Evolutionary conservation across 2,329 filamentous ascomycete genomes (phyloP).

Genomic region (Orbilia javanica): DNA sequence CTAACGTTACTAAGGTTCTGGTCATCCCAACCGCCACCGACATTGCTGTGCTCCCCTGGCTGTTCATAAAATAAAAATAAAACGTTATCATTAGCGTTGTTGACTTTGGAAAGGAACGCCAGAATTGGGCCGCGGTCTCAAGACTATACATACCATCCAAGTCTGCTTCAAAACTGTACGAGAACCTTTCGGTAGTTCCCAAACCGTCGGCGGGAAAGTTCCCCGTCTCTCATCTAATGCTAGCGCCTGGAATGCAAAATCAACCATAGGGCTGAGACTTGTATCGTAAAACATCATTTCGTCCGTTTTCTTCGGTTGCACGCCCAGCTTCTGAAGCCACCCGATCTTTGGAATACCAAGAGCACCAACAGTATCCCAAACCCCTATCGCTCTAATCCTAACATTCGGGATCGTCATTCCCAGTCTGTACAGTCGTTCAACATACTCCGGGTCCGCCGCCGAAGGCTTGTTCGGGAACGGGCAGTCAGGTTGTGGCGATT

Average conservation of each 20-base stretch:
- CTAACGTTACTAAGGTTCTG: slow-evolving; percentile 46
- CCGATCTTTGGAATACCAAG: slow-evolving; percentile 68
- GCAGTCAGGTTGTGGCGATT: slow-evolving; percentile 46
- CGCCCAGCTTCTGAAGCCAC: slow-evolving; percentile 68
- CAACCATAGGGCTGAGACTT: slow-evolving; percentile 69
- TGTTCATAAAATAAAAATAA: background rate
- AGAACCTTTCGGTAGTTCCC: slow-evolving; percentile 65
- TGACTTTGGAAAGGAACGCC: background rate
- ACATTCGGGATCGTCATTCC: slow-evolving; percentile 62
- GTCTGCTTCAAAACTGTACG: slow-evolving; percentile 42
- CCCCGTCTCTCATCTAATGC: slow-evolving; percentile 72
- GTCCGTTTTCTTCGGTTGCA: slow-evolving; percentile 64
- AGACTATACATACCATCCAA: slow-evolving; percentile 43
- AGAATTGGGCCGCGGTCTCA: background rate
- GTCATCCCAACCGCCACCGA: slow-evolving; percentile 51
- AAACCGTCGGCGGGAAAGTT: slow-evolving; percentile 71
- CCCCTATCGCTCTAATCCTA: slow-evolving; percentile 69
- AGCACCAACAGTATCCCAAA: slow-evolving; percentile 70
- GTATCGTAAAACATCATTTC: slow-evolving; percentile 72
- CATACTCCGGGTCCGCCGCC: slow-evolving; percentile 35
- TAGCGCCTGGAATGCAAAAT: slow-evolving; percentile 73
- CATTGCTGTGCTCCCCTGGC: slow-evolving; percentile 47
- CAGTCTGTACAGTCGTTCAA: slow-evolving; percentile 51
- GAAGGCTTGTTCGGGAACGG: slow-evolving; percentile 45
- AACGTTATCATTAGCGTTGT: background rate